These are phyloP conservation scores for Colletotrichum agaves DNA, from an alignment of 2,329 filamentous ascomycete genomes.

Conservation along the genomic window DNA sequence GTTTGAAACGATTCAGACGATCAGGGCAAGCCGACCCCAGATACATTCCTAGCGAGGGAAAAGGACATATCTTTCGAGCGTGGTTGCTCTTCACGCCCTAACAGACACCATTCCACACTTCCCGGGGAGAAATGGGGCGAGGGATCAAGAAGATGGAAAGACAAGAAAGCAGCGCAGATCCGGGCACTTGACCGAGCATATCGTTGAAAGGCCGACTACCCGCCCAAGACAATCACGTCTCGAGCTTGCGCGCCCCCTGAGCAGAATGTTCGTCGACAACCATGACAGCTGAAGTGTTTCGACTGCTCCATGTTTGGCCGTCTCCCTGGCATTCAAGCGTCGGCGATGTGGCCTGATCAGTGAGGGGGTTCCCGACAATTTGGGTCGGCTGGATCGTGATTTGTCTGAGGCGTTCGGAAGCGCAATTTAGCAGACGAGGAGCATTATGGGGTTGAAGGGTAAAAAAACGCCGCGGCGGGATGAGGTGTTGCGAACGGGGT, in stretches of 20 bases:
- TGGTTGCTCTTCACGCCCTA: neutral
- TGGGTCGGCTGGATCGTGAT: neutral
- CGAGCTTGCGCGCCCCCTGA: neutral
- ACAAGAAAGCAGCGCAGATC: neutral
- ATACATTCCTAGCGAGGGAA: conserved; percentile 1
- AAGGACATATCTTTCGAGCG: conserved; percentile 1
- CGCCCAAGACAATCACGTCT: conserved; percentile 5
- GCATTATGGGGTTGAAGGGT: too few relatives aligned
- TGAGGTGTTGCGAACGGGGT: neutral
- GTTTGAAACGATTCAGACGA: neutral
- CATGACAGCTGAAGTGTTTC: neutral
- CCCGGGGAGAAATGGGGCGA: neutral
- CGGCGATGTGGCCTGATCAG: conserved; percentile 14
- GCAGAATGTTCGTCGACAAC: conserved; percentile 19
- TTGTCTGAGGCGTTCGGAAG: neutral
- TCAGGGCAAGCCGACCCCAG: neutral
- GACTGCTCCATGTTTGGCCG: neutral
- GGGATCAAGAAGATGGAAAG: neutral
- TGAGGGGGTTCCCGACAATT: neutral
- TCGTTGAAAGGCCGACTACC: neutral
- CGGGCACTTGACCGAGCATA: neutral
- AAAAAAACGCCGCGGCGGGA: neutral
- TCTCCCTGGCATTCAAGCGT: neutral
- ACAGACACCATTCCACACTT: neutral
- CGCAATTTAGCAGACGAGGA: too few relatives aligned